Percentiles rank a stretch among this genome's conserved stretches.
Evolutionary conservation across 179 eudicot species (phyloP).

Genomic region (Heliamphora pulchella): DNA sequence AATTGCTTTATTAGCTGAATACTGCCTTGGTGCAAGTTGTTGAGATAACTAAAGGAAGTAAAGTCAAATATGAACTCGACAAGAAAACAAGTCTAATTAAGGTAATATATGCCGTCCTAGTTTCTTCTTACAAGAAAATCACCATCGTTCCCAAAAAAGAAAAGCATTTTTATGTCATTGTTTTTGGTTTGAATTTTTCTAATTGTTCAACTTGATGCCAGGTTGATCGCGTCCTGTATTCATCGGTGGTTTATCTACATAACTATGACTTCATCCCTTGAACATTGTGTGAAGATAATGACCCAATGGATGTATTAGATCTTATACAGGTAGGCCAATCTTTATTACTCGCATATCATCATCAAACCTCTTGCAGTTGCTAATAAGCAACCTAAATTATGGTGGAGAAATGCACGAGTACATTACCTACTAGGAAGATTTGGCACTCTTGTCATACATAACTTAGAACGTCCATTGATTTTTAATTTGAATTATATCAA

Average conservation of each 20-base stretch:
- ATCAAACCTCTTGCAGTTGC: background rate
- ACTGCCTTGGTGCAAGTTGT: constrained; percentile 18
- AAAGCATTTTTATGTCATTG: background rate
- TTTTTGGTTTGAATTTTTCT: background rate
- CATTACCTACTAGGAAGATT: background rate
- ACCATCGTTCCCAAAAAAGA: background rate
- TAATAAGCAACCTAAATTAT: background rate
- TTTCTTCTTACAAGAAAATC: background rate
- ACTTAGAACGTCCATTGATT: too few relatives aligned
- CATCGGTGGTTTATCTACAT: constrained; percentile 76
- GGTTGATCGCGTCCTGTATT: constrained; percentile 77
- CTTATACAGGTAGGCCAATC: constrained; percentile 63
- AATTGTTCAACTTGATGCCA: constrained; percentile 17
- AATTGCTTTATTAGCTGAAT: background rate
- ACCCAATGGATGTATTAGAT: constrained; percentile 68
- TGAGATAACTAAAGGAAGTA: constrained; percentile 28
- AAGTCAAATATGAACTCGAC: constrained; percentile 30
- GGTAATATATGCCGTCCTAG: constrained; percentile 2
- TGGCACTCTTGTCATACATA: background rate
- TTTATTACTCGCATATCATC: background rate
- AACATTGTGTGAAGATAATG: constrained; percentile 73
- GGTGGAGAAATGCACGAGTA: background rate
- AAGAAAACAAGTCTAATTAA: constrained; percentile 28
- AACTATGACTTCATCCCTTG: constrained; percentile 78
- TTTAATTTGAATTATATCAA: too few relatives aligned